These are phyloP conservation scores for Globisporangium irregulare DNA, from an alignment of 352 stramenopile species.

Conservation along the genomic window DNA sequence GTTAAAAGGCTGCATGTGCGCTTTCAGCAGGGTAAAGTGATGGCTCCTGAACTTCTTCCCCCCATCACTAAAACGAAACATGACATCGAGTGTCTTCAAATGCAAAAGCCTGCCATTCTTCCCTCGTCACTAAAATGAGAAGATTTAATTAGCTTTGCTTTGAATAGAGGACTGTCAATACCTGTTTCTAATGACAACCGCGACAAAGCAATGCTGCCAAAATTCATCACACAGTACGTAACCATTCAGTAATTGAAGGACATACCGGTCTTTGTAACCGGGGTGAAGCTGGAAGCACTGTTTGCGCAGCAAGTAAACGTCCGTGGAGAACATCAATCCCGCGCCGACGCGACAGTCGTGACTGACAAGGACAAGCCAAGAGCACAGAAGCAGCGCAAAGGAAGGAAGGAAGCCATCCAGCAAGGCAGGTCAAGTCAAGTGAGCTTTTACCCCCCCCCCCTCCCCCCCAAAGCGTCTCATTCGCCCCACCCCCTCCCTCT, in stretches of 20 bases:
- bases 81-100: not conserved
- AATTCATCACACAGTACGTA: too few relatives aligned
- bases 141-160: not conserved
- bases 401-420: conserved; percentile 12
- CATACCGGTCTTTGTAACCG: not conserved
- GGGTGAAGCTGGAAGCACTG: not conserved
- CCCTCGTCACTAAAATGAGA: not conserved
- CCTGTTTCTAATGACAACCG: not conserved
- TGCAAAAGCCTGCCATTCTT: not conserved
- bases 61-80: not conserved
- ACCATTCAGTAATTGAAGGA: not conserved
- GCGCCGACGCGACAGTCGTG: not conserved
- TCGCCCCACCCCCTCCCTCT: not conserved
- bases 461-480: too few relatives aligned
- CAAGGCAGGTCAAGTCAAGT: not conserved
- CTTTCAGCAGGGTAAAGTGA: not conserved
- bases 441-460: not conserved
- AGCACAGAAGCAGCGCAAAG: not conserved
- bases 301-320: conserved; percentile 9
- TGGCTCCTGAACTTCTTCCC: not conserved
- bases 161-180: not conserved
- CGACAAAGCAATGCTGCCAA: too few relatives aligned
- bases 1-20: too few relatives aligned
- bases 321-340: conserved; percentile 7
- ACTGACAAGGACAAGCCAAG: not conserved